Conservation (phyloP, 2,329 filamentous ascomycete species). For the Calonectria hawksworthii region DNA sequence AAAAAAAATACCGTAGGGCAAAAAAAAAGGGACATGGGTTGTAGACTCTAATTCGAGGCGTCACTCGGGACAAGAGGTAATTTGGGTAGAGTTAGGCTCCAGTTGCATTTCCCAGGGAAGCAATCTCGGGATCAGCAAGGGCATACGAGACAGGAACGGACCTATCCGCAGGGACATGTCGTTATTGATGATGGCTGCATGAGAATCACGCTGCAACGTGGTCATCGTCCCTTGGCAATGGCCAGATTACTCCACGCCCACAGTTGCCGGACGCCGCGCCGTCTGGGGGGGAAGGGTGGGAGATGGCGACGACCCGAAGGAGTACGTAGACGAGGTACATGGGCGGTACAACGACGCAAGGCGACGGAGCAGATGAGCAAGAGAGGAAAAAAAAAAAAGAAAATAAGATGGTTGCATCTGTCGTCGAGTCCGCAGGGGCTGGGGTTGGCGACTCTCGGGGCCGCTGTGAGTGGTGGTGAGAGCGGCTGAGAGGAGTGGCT, state of each 20-base stretch:
- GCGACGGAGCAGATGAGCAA: not conserved
- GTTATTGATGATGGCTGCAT: constrained; percentile 7
- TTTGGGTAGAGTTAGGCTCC: constrained; percentile 16
- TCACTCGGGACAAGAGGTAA: not conserved
- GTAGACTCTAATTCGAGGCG: not conserved
- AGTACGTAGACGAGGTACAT: constrained; percentile 14
- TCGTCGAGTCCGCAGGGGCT: constrained; percentile 6
- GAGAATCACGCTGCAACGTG: constrained; percentile 12
- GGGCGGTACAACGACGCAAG: constrained; percentile 4
- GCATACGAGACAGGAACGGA: constrained; percentile 8
- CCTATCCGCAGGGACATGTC: not conserved
- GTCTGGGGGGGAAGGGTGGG: constrained; percentile 6
- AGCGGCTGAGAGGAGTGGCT: not conserved
- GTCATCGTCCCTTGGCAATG: constrained; percentile 14
- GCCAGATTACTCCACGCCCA: constrained; percentile 23
- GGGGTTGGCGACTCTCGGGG: not conserved
- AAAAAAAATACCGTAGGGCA: not conserved
- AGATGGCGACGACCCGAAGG: constrained; percentile 26
- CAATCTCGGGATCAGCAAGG: not conserved
- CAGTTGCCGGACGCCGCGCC: not conserved
- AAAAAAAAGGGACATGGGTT: not conserved
- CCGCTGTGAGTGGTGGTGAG: constrained; percentile 18
- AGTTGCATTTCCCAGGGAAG: not conserved
- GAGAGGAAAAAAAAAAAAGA: not conserved
- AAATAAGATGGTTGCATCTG: constrained; percentile 12